Conservation (phyloP, 257 asterid species). For the Capsicum baccatum region DNA sequence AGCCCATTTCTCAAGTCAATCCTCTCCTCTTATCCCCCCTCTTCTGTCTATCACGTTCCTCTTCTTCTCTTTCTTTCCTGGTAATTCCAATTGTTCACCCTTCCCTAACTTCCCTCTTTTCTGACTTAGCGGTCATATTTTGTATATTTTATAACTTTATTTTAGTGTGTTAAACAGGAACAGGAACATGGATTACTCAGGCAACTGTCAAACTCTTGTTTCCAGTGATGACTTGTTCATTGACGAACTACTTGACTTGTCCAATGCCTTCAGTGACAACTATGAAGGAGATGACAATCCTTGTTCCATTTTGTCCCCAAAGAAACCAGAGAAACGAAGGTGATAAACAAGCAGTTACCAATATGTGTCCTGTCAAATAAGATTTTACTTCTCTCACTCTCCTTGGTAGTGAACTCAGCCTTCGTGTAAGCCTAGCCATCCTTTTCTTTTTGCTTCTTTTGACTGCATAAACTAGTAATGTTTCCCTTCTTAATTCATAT, state of each 20-base stretch:
- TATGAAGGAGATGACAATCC: not conserved
- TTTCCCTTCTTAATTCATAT: too few relatives aligned
- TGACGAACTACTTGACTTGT: not conserved
- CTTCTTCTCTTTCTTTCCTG: not conserved
- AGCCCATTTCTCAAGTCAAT: not conserved
- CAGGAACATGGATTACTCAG: not conserved
- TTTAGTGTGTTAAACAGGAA: not conserved
- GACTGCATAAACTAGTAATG: too few relatives aligned
- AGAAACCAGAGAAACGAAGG: not conserved
- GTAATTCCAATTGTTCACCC: not conserved
- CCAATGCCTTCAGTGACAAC: not conserved
- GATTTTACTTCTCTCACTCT: not conserved
- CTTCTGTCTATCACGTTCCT: not conserved
- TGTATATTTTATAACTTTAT: not conserved
- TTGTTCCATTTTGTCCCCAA: not conserved
- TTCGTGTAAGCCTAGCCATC: not conserved
- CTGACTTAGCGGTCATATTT: not conserved
- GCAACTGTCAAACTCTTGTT: not conserved
- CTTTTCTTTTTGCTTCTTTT: not conserved
- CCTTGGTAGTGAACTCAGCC: conserved; percentile 2
- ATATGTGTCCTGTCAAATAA: not conserved
- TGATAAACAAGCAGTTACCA: not conserved
- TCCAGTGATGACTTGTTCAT: not conserved
- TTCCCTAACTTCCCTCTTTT: not conserved
- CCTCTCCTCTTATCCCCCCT: not conserved